Evolutionary conservation across 495 filamentous ascomycete species (phyloP), one percentile per base, ranked within the genome.

Genomic region (Cercophora newfieldiana): DNA sequence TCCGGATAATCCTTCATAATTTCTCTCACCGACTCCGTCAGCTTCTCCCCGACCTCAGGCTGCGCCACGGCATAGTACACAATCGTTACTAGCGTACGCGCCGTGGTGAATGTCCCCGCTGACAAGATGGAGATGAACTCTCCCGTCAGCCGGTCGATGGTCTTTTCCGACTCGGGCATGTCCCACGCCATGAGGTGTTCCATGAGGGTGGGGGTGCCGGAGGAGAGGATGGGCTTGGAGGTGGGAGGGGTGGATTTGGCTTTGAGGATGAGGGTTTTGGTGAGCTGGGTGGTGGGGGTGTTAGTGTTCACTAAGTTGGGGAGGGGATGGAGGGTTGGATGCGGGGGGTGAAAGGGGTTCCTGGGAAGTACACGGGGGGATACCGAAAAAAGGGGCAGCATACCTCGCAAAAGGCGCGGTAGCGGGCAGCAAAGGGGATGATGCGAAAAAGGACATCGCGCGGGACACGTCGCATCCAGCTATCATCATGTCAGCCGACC

Each of bases 1-100:
- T 62, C 53, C 47, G 66, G 31, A 30, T 60, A 60, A 18, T 48
- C 28, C 4, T 68, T 59, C 69, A 77, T 60, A 0, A 75, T 66
- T 29, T 33, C 50, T 29, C 66, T 68, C 21, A 60, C 30, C 7
- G 33, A 18, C 30, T 44, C 58, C 6, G 18, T 22, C 30, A 60
- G 30, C 21, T 60, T 60, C 5, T 44, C 37, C 1, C 30, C 58
- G 1, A 76, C 77, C 0, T 73, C 69, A 1, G 75, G 79, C 49
- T 81, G 72, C 10, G 68, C 64, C 6, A 81, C 68, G 2, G 83
- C 69, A 64, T 82, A 75, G 64, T 74, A 84, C n/a, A 72, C 74
- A 21, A 78, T 72, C 29, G 69, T 69, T 3, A 71, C 58, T 51
- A 72, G 64, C 8, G 56, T 65, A 51, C 61, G 66, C 18, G 64